These are phyloP conservation scores for Chrysosporium keratinophilum DNA, from an alignment of 2,329 filamentous ascomycete genomes.

Conservation along the genomic window DNA sequence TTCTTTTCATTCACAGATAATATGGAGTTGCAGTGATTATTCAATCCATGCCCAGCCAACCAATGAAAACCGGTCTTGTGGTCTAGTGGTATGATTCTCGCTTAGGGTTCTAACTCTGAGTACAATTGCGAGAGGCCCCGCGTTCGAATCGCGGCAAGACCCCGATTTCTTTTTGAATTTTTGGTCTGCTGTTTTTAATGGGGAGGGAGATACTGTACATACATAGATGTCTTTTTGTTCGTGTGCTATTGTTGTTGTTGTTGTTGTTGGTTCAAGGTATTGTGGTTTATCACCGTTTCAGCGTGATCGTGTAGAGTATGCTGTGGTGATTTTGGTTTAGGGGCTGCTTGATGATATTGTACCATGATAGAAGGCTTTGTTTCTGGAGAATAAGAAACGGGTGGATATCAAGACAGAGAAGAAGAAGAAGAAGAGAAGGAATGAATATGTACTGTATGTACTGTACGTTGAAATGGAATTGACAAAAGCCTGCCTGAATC, in stretches of 20 bases:
- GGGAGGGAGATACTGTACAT: no score
- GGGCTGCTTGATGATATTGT: no score
- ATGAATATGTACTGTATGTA: background rate
- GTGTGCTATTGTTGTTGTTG: no score
- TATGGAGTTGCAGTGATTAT: background rate
- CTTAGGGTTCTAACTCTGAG: slow-evolving; percentile 24
- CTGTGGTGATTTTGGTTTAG: no score
- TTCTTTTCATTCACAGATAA: background rate
- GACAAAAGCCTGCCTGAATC: background rate
- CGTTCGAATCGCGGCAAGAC: slow-evolving; percentile 17
- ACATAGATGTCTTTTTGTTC: no score
- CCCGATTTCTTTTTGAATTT: slow-evolving; percentile 2
- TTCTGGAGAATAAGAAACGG: no score
- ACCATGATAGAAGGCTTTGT: no score
- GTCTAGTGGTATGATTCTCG: slow-evolving; percentile 38
- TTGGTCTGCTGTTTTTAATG: background rate
- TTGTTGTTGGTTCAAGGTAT: no score
- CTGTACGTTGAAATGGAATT: background rate
- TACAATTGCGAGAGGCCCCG: slow-evolving; percentile 14
- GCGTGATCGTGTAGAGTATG: no score
- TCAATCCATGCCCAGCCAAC: background rate
- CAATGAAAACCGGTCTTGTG: slow-evolving; percentile 17
- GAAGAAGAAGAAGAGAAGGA: no score
- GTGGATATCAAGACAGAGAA: no score
- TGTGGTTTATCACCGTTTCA: no score